Evolutionary conservation across 768 basidiomycete genomes (phyloP).

Genomic region (Crassisporium funariophilum): DNA sequence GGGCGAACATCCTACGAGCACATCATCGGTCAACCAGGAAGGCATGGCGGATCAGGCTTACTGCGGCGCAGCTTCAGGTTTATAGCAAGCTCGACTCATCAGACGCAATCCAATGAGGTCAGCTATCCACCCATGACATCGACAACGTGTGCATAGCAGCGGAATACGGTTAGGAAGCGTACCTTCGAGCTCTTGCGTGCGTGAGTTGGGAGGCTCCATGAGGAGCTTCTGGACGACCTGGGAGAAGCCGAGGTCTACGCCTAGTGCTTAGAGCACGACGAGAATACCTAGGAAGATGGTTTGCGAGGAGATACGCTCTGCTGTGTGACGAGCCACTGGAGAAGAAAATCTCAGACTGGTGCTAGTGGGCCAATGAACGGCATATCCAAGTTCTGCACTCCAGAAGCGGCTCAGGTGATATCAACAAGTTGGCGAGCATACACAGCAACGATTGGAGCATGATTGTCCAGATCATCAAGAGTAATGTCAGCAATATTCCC

Average conservation of each 20-base stretch:
- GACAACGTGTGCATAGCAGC: not conserved
- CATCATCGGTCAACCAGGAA: not conserved
- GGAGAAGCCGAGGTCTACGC: conserved; percentile 58
- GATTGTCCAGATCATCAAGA: too few relatives aligned
- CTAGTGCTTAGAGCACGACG: conserved; percentile 48
- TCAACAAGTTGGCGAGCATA: too few relatives aligned
- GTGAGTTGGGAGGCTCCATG: conserved; percentile 79
- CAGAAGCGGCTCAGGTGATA: too few relatives aligned
- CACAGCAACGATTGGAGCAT: too few relatives aligned
- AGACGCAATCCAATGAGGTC: conserved; percentile 84
- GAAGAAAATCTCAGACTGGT: not conserved
- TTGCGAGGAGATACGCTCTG: conserved; percentile 56
- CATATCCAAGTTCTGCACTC: too few relatives aligned
- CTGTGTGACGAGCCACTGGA: conserved; percentile 44
- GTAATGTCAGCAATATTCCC: too few relatives aligned
- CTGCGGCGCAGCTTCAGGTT: conserved; percentile 77
- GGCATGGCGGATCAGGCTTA: conserved; percentile 42
- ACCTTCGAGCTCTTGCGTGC: conserved; percentile 84
- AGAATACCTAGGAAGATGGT: conserved; percentile 43
- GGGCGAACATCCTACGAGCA: conserved; percentile 62
- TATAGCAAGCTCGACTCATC: conserved; percentile 83
- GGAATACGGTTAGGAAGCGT: not conserved
- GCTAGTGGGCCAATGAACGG: too few relatives aligned
- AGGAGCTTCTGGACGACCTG: conserved; percentile 49
- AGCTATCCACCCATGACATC: conserved; percentile 44